Percentiles rank a stretch among this genome's conserved stretches.
phyloP scores from a whole-genome alignment of 768 basidiomycete genomes.

The Mycena epipterygia region DNA sequence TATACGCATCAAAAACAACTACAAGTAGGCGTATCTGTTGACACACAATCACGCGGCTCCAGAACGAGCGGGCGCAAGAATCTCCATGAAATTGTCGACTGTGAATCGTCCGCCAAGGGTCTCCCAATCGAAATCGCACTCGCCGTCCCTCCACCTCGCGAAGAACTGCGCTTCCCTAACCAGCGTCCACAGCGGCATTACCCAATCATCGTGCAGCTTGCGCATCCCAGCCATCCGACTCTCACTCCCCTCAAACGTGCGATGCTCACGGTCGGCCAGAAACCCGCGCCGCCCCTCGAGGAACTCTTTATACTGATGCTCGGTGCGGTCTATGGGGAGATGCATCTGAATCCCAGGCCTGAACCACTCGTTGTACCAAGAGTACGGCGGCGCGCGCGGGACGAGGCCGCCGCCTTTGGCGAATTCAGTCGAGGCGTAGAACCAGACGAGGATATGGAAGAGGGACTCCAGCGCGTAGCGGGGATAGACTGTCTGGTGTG shows the following conservation, averaged over 20 bases:
- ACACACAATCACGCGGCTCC: too few relatives aligned
- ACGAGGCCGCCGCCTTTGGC: background rate
- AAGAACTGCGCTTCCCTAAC: background rate
- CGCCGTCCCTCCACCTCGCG: background rate
- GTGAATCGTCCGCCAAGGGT: conserved; percentile 1
- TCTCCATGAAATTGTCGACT: background rate
- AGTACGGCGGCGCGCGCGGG: background rate
- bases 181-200: background rate
- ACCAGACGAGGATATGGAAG: conserved; percentile 12
- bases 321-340: background rate
- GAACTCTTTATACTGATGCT: background rate
- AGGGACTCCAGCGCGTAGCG: conserved; percentile 12
- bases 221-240: background rate
- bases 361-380: too few relatives aligned
- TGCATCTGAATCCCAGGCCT: too few relatives aligned
- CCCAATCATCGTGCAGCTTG: background rate
- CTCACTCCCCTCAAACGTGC: too few relatives aligned
- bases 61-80: too few relatives aligned
- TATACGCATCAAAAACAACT: too few relatives aligned
- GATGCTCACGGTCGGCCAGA: background rate
- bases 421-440: background rate
- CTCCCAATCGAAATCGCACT: background rate
- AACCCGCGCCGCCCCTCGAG: background rate
- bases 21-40: too few relatives aligned
- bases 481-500: background rate